Base-by-base conservation (phyloP, 2,329 filamentous ascomycete genomes). In the Neonectria coccinea region DNA sequence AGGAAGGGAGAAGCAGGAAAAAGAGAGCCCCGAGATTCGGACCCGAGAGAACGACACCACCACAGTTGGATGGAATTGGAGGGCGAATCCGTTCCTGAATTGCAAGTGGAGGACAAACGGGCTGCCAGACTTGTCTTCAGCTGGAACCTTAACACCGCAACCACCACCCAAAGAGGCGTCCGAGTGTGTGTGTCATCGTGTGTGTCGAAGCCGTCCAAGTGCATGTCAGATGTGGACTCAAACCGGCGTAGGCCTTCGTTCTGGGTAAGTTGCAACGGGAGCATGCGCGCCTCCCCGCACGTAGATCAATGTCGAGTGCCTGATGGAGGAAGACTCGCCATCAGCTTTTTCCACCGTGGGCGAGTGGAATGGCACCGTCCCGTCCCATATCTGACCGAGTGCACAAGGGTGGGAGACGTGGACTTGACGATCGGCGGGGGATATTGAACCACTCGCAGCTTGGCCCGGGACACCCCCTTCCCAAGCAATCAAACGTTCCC, bases 341-440 rank as follows among this genome's bases (percentile, higher is more conserved):
- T 64, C 53, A 31, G 31, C 41, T 52, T 51, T 44, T 52, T 54
- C 62, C 47, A 53, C 51, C 18, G 53, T 57, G 42, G 59, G 42
- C 44, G 42, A 55, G 55, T 42, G 20, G 52, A 52, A 47, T 44
- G 57, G 18, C 48, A 59, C 44, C 61, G 58, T 64, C 29, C 66
- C 56, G 68, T 61, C 64, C 66, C 68, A 70, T 72, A 72, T 72
- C 70, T 72, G 70, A 72, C 70, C 70, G 70, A 65, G 66, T 68
- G 56, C 58, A 57, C 59, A 67, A 48, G 51, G 64, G 52, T 39
- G 52, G 42, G 59, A 61, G 54, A 50, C 44, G 29, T 54, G 54
- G 57, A 39, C 39, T 44, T 67, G 69, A 67, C 66, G 69, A 71
- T 71, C 69, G 50, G 67, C 69, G 69, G 69, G 69, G 69, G 69